Base-by-base conservation (phyloP, 169 alveolate species). In the Plasmodium vinckei region DNA sequence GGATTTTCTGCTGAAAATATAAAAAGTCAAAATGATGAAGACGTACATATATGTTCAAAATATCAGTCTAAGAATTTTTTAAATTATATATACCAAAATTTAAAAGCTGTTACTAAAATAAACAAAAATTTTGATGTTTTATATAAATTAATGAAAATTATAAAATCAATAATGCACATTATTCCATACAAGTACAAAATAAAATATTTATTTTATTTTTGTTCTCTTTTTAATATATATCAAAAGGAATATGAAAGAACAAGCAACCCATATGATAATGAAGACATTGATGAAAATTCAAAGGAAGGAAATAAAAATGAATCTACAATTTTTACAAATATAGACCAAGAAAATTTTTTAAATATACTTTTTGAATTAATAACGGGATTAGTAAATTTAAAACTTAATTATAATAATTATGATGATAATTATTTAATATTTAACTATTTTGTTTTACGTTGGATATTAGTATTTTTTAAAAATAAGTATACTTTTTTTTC, bases 1-100 rank as follows among this genome's bases (percentile, higher is more conserved):
- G 91, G 91, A 12, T 84, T 84, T 61, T 19, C 91, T 33, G 77
- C 73, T 56, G 91, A 84, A 46, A 69, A 84, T 69, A 84, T 84
- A 69, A 84, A 67, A 69, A 73, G 63, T 53, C 47, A 84, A 68
- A 47, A 84, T 69, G 71, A 84, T 64, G 87, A 84, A 42, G 17
- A 84, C 33, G 33, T 84, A 33, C 44, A 69, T 69, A 84, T 84
- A 49, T 69, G 91, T 61, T 68, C 87, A 53, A 84, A 84, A 72
- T 84, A 84, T 72, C 69, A 84, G 49, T 44, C 67, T 17, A 65
- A 68, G 6, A 53, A 54, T 42, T 84, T 84, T 84, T 84, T 84
- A 15, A 15, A 19, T 49, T 84, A 84, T 72, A 69, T 84, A 44
- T 84, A 69, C 69, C 69, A 84, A 33, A 84, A 69, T 69, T 84